Evolutionary conservation across 2,329 filamentous ascomycete genomes (phyloP).

Genomic region (Botrytis tulipae): DNA sequence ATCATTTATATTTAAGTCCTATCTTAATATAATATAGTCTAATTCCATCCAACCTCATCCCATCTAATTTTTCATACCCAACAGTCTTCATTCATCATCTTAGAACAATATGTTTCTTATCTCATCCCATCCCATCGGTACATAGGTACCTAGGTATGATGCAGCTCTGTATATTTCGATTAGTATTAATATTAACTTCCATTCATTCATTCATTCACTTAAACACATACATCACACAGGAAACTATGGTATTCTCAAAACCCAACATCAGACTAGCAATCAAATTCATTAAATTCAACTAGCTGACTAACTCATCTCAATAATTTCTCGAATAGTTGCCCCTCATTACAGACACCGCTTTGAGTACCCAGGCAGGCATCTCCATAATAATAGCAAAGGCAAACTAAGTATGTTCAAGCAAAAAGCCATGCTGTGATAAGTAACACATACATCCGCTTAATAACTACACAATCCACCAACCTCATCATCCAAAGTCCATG

Average conservation of each 20-base stretch:
- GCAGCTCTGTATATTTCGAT: not conserved
- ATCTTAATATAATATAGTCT: no score
- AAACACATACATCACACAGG: not conserved
- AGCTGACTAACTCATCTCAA: not conserved
- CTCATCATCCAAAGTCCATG: slow-evolving; percentile 84
- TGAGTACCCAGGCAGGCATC: not conserved
- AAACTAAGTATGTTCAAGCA: not conserved
- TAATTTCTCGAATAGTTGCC: not conserved
- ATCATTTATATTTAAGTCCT: no score
- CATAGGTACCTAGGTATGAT: no score
- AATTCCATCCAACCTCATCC: no score
- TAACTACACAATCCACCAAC: slow-evolving; percentile 54
- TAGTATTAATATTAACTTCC: not conserved
- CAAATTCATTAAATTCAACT: not conserved
- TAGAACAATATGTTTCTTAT: not conserved
- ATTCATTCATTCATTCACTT: not conserved
- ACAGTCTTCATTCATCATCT: not conserved
- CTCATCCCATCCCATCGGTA: no score
- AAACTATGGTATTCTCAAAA: not conserved
- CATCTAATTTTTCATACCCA: not conserved
- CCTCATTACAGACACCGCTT: not conserved
- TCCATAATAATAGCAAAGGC: not conserved
- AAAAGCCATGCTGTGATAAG: not conserved
- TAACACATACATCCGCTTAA: slow-evolving; percentile 23
- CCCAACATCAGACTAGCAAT: not conserved